A percentile compares a stretch with the other conserved stretches of the same genome.
These are phyloP conservation scores for Xylaria curta DNA, from an alignment of 495 filamentous ascomycete species.

Conservation along the genomic window DNA sequence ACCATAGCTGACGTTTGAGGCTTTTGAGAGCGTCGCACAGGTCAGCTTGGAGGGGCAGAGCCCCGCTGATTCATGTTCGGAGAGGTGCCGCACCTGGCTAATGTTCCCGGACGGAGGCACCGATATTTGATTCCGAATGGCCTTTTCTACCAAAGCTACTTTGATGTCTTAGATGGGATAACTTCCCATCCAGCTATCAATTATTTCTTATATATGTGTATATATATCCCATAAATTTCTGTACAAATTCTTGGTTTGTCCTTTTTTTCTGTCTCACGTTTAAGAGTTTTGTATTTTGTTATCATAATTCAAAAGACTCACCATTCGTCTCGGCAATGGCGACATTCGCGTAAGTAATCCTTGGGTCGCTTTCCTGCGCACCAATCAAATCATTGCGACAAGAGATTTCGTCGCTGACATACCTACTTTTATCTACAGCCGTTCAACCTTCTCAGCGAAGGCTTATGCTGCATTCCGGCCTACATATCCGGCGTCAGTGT, in stretches of 20 bases:
- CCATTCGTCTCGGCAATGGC: slow-evolving; percentile 43
- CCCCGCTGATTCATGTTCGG: slow-evolving; percentile 16
- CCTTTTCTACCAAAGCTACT: background rate
- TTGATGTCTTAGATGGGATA: background rate
- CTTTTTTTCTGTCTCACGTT: background rate
- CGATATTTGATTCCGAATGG: background rate
- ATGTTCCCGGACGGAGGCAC: background rate
- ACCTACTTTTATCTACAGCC: slow-evolving; percentile 33
- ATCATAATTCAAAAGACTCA: background rate
- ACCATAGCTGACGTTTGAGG: slow-evolving; percentile 5
- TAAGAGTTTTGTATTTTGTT: background rate
- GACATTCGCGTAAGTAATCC: slow-evolving; percentile 52
- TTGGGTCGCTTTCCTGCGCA: slow-evolving; percentile 10
- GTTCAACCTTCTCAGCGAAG: slow-evolving; percentile 57
- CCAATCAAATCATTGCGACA: slow-evolving; percentile 11
- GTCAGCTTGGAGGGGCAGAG: background rate
- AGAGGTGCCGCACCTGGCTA: slow-evolving; percentile 3
- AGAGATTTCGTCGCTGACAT: slow-evolving; percentile 42
- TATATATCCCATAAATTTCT: background rate
- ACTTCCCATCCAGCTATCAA: background rate
- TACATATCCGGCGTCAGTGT: slow-evolving; percentile 63
- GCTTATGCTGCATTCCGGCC: slow-evolving; percentile 69
- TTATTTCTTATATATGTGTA: background rate
- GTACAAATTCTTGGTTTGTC: background rate
- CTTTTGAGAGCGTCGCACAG: background rate